These are phyloP conservation scores for Nyctanthes arbortristis DNA, from an alignment of 257 asterid species.

Conservation along the genomic window DNA sequence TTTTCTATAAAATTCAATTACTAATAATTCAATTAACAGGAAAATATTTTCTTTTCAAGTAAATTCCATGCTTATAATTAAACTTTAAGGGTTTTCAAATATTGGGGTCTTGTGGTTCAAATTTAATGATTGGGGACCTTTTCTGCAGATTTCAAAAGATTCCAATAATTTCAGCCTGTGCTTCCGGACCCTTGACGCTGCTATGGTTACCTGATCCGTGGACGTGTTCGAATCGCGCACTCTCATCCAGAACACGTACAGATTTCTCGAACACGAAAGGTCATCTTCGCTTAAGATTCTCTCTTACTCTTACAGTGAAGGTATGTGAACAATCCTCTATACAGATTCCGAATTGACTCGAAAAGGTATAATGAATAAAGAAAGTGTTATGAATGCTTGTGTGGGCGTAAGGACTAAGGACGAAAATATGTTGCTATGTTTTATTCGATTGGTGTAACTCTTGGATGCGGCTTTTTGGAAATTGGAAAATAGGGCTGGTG, in stretches of 20 bases:
- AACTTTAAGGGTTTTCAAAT: no score
- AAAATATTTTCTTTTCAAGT: no score
- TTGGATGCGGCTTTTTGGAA: background rate
- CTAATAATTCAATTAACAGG: no score
- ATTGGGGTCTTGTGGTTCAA: no score
- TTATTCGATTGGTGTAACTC: constrained; percentile 11
- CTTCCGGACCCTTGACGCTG: no score
- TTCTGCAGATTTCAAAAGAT: no score
- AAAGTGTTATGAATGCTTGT: constrained; percentile 4
- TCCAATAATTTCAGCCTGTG: no score
- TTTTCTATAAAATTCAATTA: no score
- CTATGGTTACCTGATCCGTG: no score
- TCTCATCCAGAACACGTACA: background rate
- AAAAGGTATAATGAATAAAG: constrained; percentile 25
- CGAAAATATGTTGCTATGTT: constrained; percentile 16
- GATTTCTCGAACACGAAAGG: background rate
- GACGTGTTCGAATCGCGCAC: no score
- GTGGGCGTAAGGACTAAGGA: background rate
- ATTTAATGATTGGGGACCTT: no score
- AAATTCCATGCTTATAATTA: no score
- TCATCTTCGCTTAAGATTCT: background rate
- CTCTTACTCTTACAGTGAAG: background rate
- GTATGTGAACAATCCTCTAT: constrained; percentile 2
- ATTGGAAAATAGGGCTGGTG: constrained; percentile 4
- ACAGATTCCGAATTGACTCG: background rate